phyloP scores from a whole-genome alignment of 352 stramenopile genomes.

The Peronospora farinosa region DNA sequence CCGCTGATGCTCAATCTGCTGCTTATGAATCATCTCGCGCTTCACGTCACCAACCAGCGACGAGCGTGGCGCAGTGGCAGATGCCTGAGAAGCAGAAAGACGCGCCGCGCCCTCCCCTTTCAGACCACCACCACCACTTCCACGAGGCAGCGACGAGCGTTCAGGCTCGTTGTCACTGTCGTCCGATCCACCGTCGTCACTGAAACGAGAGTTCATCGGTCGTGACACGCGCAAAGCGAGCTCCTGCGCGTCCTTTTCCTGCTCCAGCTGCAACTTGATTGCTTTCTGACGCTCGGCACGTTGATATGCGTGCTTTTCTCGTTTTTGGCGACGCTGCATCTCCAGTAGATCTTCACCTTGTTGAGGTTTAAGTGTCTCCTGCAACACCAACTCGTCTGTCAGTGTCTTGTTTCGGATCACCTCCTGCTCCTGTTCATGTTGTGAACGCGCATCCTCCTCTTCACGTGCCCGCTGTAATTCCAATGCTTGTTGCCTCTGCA shows the following conservation, averaged over 20 bases:
- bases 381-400: slow-evolving; percentile 26
- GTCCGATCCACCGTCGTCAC: slow-evolving; percentile 32
- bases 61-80: slow-evolving; percentile 32
- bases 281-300: slow-evolving; percentile 41
- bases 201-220: slow-evolving; percentile 34
- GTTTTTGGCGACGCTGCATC: slow-evolving; percentile 61
- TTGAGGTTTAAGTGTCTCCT: slow-evolving; percentile 27
- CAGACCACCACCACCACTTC: slow-evolving; percentile 2
- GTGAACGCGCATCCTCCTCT: slow-evolving; percentile 22
- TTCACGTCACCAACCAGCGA: slow-evolving; percentile 63
- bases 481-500: slow-evolving; percentile 16
- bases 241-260: slow-evolving; percentile 37
- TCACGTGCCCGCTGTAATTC: slow-evolving; percentile 24
- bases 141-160: slow-evolving; percentile 10
- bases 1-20: slow-evolving; percentile 57
- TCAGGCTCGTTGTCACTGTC: slow-evolving; percentile 28
- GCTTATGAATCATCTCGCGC: slow-evolving; percentile 58
- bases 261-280: slow-evolving; percentile 25
- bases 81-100: slow-evolving; percentile 5
- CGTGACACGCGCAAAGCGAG: slow-evolving; percentile 34
- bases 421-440: slow-evolving; percentile 26
- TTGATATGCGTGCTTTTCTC: slow-evolving; percentile 59
- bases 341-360: slow-evolving; percentile 45
- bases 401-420: slow-evolving; percentile 24
- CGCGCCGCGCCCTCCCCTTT: slow-evolving; percentile 3